Evolutionary conservation across 2,329 filamentous ascomycete genomes (phyloP), one percentile per base, ranked within the genome.

Genomic region (Chaetomium globosum): DNA sequence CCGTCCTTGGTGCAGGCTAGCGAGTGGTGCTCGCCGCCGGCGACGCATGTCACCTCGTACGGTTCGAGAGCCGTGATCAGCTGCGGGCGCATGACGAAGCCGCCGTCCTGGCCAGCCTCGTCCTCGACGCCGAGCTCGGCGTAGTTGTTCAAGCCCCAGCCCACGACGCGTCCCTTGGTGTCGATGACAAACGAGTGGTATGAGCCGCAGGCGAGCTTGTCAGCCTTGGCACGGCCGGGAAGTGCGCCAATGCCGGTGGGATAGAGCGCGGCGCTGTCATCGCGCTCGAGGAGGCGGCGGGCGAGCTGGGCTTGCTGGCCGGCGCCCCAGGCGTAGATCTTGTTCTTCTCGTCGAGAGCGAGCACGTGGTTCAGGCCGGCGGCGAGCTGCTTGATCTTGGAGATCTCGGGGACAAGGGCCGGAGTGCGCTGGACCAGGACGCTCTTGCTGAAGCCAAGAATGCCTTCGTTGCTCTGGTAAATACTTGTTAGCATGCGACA

Each of bases 121-220:
- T 89, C 90, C 76, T 90, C 68, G 43, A 71, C 56, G 63, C 71
- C 71, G 23, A 71, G 91, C 79, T 96, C 89, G 68, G 89, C 90
- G 76, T 91, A 96, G 78, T 90, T 93, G 82, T 96, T 96, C 33
- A 94, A 81, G 28, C 93, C 92, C 92, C 92, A 96, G 0, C 88
- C 85, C 77, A 87, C 95, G 36, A 94, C 89, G 33, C 85, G 82
- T 48, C 88, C 90, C 16, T 85, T 83, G 64, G 85, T 83, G 76
- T 89, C 87, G 55, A 96, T 82, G 21, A 91, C 91, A 71, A 96
- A 94, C 71, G 88, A 90, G 80, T 96, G 91, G 77, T 93, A 94
- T 16, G 89, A 86, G 53, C 92, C 92, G 66, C 76, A 80, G n/a
- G 76, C 88, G 31, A 88, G 84, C 67, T 87, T 84, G 71, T 85